Evolutionary conservation across 2,329 filamentous ascomycete species (phyloP), one percentile per base, ranked within the genome.

Genomic region (Xylariomycetidae sp.): DNA sequence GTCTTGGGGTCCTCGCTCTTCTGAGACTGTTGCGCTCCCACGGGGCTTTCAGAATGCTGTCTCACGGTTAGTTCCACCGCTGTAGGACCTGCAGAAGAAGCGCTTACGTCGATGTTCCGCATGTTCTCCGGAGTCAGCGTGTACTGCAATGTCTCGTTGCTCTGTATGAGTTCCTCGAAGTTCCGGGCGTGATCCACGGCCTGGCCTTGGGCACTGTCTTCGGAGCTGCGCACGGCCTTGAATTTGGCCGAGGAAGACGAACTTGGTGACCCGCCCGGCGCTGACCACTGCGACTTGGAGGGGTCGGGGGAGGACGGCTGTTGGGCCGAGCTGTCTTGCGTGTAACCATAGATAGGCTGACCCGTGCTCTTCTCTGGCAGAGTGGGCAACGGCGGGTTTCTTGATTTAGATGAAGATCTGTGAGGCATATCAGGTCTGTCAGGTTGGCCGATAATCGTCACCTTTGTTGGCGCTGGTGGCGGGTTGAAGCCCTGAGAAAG

Each of bases 71-170:
- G 38, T 28, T 32, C 37, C 50, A 32, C 50, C 44, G 20, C 37
- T 23, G 29, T 13, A 17, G 29, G 13, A 19, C 18, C 23, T 24
- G 14, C 7, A 9, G 24, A 10, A 12, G 10, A 30, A 25, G 19
- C 23, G 66, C 74, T 63, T 63, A 85, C 82, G 57, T 85, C 79
- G 48, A 85, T 79, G 44, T 85, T 74, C 40, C 83, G 79, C 74
- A 90, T 85, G 46, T 72, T 85, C 52, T 84, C 79, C 0, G 85
- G 85, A 0, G 85, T 92, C 18, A 90, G 67, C 2, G 85, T 90
- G 55, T 83, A 90, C 48, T 85, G 85, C 26, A 90, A 79, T 2
- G 85, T 90, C 53, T 88, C 77, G 47, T 87, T 82, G 56, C 85
- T 88, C 36, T 85, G 77, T 42, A 92, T 89, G 31, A 90, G 67